These are phyloP conservation scores for Pythium rishiriense DNA, from an alignment of 352 stramenopile genomes.

Conservation along the genomic window DNA sequence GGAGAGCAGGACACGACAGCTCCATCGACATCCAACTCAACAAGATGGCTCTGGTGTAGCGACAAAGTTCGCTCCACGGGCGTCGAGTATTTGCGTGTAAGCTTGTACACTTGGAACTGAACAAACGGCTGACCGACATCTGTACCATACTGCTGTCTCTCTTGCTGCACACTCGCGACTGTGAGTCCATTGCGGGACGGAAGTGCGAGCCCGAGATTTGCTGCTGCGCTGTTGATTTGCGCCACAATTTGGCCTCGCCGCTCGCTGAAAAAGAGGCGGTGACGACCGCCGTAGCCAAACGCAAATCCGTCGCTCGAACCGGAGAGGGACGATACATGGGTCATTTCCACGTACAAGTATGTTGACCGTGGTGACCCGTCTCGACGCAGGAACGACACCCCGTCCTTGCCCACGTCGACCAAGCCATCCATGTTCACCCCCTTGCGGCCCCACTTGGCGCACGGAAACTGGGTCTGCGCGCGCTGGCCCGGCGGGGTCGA, in stretches of 20 bases:
- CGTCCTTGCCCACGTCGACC: constrained; percentile 65
- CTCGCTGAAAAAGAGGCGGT: constrained; percentile 73
- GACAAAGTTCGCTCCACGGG: constrained; percentile 57
- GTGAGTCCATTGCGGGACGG: constrained; percentile 40
- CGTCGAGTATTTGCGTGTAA: constrained; percentile 60
- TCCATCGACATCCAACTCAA: constrained; percentile 59
- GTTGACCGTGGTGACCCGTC: constrained; percentile 60
- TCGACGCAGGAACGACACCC: constrained; percentile 40
- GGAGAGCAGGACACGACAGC: constrained; percentile 59
- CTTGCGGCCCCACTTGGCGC: constrained; percentile 64
- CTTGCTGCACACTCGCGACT: constrained; percentile 42
- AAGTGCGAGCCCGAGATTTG: constrained; percentile 60
- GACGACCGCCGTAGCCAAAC: constrained; percentile 65
- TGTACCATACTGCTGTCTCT: constrained; percentile 45
- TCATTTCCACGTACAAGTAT: constrained; percentile 82
- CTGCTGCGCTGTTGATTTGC: constrained; percentile 54
- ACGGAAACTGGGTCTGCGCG: constrained; percentile 48
- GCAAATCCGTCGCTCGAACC: constrained; percentile 65
- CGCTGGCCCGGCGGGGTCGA: constrained; percentile 29
- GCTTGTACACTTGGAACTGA: constrained; percentile 69
- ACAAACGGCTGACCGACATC: constrained; percentile 61
- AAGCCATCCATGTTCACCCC: constrained; percentile 42
- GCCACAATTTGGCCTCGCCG: constrained; percentile 52
- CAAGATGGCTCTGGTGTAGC: constrained; percentile 65
- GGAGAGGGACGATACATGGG: constrained; percentile 56